These are phyloP conservation scores for Colletotrichum musae DNA, from an alignment of 2,329 filamentous ascomycete genomes.

Conservation along the genomic window DNA sequence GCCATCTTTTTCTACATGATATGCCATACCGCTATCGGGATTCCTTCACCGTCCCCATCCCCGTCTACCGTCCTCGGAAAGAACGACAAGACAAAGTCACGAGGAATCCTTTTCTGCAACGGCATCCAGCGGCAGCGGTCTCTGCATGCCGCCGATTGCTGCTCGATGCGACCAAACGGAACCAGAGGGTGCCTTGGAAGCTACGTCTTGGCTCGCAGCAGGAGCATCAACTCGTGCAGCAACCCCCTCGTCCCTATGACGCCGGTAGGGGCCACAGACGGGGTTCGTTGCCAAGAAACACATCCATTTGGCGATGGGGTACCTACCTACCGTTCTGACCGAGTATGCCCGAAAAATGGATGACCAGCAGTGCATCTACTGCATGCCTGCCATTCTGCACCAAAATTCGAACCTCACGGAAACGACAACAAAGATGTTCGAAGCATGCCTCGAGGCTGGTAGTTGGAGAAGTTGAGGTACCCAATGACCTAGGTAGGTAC, in stretches of 20 bases:
- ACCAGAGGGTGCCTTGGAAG: constrained; percentile 26
- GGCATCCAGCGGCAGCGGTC: background rate
- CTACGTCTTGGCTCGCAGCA: constrained; percentile 33
- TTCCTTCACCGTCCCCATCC: background rate
- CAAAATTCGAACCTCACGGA: no score
- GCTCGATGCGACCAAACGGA: background rate
- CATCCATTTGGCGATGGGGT: background rate
- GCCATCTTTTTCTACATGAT: no score
- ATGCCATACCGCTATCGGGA: background rate
- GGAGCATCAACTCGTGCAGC: constrained; percentile 31
- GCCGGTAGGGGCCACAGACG: constrained; percentile 30
- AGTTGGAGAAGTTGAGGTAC: no score
- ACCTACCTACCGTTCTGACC: background rate
- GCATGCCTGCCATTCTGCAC: no score
- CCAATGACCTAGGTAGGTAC: no score
- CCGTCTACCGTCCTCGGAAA: background rate
- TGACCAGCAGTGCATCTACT: no score
- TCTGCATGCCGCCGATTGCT: constrained; percentile 9
- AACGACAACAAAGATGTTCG: no score
- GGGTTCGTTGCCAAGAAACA: background rate
- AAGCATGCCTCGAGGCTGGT: no score
- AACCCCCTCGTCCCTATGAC: constrained; percentile 36
- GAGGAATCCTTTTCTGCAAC: constrained; percentile 3
- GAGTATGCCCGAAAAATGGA: background rate
- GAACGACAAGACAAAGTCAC: background rate